Conservation (phyloP, 2,329 filamentous ascomycete genomes). For the Drechslerella coelobrocha region DNA sequence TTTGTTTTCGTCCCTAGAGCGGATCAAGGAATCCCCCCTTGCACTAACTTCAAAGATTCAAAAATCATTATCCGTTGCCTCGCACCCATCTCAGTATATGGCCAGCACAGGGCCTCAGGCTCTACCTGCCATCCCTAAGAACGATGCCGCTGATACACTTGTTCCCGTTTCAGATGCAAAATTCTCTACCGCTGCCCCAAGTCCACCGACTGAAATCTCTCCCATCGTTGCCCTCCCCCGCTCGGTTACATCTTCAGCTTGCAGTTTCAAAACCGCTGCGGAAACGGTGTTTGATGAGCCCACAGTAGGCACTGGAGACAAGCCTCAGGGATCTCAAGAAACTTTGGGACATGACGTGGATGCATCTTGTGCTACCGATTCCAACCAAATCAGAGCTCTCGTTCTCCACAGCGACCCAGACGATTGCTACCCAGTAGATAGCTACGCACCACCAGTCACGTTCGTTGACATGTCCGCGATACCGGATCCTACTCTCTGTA, state of each 20-base stretch:
- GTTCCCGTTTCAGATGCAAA: neutral
- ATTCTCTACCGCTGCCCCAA: neutral
- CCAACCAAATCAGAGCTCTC: neutral
- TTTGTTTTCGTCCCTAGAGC: too few relatives aligned
- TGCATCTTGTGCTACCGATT: neutral
- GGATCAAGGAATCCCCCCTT: neutral
- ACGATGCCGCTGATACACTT: neutral
- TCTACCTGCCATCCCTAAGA: too few relatives aligned
- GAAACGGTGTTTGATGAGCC: neutral
- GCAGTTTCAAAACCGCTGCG: constrained; percentile 3
- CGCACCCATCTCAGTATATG: too few relatives aligned
- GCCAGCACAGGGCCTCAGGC: too few relatives aligned
- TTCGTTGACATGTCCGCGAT: neutral
- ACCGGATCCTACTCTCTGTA: neutral
- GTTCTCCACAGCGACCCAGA: constrained; percentile 14
- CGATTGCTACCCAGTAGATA: neutral
- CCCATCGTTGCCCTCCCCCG: neutral
- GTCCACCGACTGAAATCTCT: neutral
- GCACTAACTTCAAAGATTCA: neutral
- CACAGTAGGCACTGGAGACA: neutral
- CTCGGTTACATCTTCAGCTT: constrained; percentile 4
- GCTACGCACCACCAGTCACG: constrained; percentile 7
- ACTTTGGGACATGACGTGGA: neutral
- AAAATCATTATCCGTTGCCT: too few relatives aligned
- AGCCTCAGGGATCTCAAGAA: neutral